Evolutionary conservation across 2,329 filamentous ascomycete genomes (phyloP).

Genomic region (Malbranchea cinnamomea): DNA sequence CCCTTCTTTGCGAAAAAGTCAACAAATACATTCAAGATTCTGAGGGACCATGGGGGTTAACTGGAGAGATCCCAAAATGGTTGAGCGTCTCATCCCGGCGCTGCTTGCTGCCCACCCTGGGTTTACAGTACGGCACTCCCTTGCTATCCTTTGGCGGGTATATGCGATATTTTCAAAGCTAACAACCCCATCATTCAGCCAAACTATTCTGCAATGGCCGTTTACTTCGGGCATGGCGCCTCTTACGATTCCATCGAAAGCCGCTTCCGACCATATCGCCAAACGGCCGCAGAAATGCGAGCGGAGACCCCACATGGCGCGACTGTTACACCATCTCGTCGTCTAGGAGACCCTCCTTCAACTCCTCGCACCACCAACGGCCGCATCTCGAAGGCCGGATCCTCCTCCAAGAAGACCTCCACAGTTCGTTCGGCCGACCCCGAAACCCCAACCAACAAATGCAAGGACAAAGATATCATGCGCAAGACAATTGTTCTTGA

Average conservation of each 20-base stretch:
- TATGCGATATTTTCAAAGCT: neutral
- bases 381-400: constrained; percentile 10
- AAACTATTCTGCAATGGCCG: constrained; percentile 29
- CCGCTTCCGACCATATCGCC: constrained; percentile 31
- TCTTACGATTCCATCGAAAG: constrained; percentile 36
- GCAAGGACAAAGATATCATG: neutral
- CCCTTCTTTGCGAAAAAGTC: no score
- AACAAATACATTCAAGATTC: no score
- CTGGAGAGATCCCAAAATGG: no score
- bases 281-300: constrained; percentile 22
- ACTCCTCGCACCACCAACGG: constrained; percentile 8
- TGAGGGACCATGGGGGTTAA: no score
- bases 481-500: constrained; percentile 5
- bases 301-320: constrained; percentile 11
- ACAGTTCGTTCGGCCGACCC: constrained; percentile 1
- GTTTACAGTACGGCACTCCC: constrained; percentile 13
- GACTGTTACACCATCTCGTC: neutral
- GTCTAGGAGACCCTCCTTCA: constrained; percentile 9
- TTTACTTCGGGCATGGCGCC: constrained; percentile 30
- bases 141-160: neutral
- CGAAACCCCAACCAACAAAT: constrained; percentile 4
- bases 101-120: constrained; percentile 16
- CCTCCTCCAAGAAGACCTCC: neutral
- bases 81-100: constrained; percentile 15
- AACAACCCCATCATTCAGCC: constrained; percentile 20